Evolutionary conservation across 2,329 filamentous ascomycete species (phyloP), one percentile per base, ranked within the genome.

Genomic region (Claviceps fusiformis): DNA sequence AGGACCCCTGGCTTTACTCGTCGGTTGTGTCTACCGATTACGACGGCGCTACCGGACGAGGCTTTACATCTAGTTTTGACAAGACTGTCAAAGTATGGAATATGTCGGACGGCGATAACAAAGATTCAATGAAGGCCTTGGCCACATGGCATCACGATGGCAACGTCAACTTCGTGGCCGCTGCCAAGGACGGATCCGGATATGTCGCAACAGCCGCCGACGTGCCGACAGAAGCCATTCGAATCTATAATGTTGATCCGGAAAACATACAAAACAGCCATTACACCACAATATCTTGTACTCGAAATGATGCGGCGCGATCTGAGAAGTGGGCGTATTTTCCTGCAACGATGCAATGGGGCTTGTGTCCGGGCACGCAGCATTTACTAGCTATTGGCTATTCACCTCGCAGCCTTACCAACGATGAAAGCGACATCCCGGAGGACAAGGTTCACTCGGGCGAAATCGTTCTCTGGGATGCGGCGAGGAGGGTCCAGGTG

Each of bases 311-410:
- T 52, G 65, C 66, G 7, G 59, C 66, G 43, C 60, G 58, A 10
- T 66, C 65, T 5, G 73, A 75, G 9, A 77, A 75, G 54, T 85
- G 82, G 82, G 77, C 78, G 0, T 85, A 84, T 61, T 81, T 73
- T 56, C 82, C 82, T 0, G 78, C 82, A 0, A 82, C 81, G 0
- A 77, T 85, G 63, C 79, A 80, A 62, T 85, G 82, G 81, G 82
- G 81, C 0, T 63, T 71, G 29, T 68, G 73, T 1, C 58, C 64
- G 0, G 64, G 60, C 1, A 74, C 76, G 1, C 68, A 68, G 1
- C 75, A 82, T 59, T 67, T 83, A 7, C 70, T 85, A 0, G 68
- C 82, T 0, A 78, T 84, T 1, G 82, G 82, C 9, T 85, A 83
- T 64, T 85, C 82, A 5, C 82, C 82, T 1, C 73, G 82, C 17